Evolutionary conservation across 1,284 basidiomycete species (phyloP), one percentile per base, ranked within the genome.

Genomic region (Amylostereum chailletii): DNA sequence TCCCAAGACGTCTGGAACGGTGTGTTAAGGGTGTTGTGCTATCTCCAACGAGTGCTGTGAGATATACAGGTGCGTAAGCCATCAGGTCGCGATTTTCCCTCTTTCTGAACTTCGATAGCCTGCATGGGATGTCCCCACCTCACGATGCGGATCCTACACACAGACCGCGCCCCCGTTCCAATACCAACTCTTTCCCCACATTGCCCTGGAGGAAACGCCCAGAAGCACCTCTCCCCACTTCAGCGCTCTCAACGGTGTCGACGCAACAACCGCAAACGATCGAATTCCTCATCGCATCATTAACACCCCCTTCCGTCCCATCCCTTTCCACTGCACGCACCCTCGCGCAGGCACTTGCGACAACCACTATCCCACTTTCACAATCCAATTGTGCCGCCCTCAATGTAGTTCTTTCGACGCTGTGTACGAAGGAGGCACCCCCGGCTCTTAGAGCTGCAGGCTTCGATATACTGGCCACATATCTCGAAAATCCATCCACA

Each of bases 401-500:
- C 7, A 74, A 72, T 50, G 77, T 81, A 11, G 71, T 88, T 49
- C 65, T 87, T 2, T 70, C 69, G 2, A 71, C 72, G 1, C 68
- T 89, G 4, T 89, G 86, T 59, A 57, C 61, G 10, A 53, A 67
- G 34, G 69, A 77, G 26, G 69, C 73, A 1, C 81, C 84, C 1
- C 53, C 71, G 0, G 63, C 76, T 0, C 53, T 87, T 4, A 83
- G 85, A 59, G 75, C 74, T 6, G 75, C 79, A 1, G 86, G 86
- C 0, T 86, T 74, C 56, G 86, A 89, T 51, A 76, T 87, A 47
- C 69, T 89, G 45, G 68, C 80, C 9, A 72, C 82, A 0, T 88
- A 82, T 59, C 80, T 77, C 65, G 76, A 81, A 53, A 77, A 77
- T 56, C 67, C 67, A 34, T 75, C 78, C 46, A 67, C 71, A 3